Evolutionary conservation across 164 flowering plant species (phyloP).

Genomic region (Nymphaea thermarum): DNA sequence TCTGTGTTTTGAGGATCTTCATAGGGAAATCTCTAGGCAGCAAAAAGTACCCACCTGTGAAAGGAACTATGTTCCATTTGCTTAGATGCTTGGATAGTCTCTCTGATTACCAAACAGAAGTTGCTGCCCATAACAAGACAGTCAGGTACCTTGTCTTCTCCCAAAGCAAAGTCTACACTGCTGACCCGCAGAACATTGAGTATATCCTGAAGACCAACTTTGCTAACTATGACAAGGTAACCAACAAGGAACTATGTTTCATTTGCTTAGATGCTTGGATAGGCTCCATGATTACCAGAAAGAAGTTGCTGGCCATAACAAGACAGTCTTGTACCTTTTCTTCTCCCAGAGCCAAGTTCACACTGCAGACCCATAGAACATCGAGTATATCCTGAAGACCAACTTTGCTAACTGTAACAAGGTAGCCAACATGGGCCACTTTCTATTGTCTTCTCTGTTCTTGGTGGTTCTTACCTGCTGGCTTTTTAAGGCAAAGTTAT

Average conservation of each 20-base stretch:
- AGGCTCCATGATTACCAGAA: conserved; percentile 21
- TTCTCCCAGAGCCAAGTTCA: conserved; percentile 24
- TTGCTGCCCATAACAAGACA: too few relatives aligned
- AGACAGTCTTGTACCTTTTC: conserved; percentile 32
- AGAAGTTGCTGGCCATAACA: conserved; percentile 17
- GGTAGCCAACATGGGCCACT: neutral
- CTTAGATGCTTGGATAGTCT: too few relatives aligned
- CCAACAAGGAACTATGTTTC: too few relatives aligned
- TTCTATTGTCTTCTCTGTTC: neutral
- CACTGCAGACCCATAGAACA: conserved; percentile 36
- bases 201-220: too few relatives aligned
- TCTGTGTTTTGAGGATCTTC: conserved; percentile 5
- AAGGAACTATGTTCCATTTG: conserved; percentile 22
- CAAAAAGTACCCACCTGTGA: conserved; percentile 19
- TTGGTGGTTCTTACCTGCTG: neutral
- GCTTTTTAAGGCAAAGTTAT: too few relatives aligned
- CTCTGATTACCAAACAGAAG: too few relatives aligned
- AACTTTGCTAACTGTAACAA: conserved; percentile 27
- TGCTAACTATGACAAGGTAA: too few relatives aligned
- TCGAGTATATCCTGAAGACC: conserved; percentile 43
- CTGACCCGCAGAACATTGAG: too few relatives aligned
- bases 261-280: conserved; percentile 25
- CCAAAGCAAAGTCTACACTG: too few relatives aligned
- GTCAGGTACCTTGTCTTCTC: too few relatives aligned
- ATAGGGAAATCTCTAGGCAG: conserved; percentile 9